Conservation (phyloP, 2,329 filamentous ascomycete genomes). For the Teratosphaeria gauchensis region DNA sequence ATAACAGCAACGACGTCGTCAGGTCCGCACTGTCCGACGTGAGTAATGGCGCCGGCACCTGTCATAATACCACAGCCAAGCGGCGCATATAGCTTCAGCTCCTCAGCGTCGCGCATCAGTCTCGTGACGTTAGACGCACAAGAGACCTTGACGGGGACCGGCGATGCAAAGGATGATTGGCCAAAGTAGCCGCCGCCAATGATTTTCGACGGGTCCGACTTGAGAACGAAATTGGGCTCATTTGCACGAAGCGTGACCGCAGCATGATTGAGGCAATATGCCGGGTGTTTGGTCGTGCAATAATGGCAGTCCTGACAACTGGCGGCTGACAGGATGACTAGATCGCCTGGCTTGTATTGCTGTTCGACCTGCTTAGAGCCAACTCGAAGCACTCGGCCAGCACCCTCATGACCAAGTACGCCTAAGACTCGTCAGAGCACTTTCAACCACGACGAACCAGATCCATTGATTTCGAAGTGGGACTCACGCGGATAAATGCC, state of each 20-base stretch:
- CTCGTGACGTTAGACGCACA: slow-evolving; percentile 2
- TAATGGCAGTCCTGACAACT: slow-evolving; percentile 5
- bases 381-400: slow-evolving; percentile 31
- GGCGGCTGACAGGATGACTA: slow-evolving; percentile 16
- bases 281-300: neutral
- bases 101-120: neutral
- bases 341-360: slow-evolving; percentile 11
- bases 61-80: slow-evolving; percentile 21
- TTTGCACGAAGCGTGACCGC: neutral
- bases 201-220: neutral
- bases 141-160: slow-evolving; percentile 7
- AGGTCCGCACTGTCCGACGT: slow-evolving; percentile 13
- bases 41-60: slow-evolving; percentile 17
- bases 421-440: neutral
- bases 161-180: slow-evolving; percentile 14
- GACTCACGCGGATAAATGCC: neutral
- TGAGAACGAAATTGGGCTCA: neutral
- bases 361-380: slow-evolving; percentile 20
- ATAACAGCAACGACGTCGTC: slow-evolving; percentile 14
- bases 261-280: neutral
- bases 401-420: slow-evolving; percentile 1
- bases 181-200: slow-evolving; percentile 20
- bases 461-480: neutral
- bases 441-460: neutral
- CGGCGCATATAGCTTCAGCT: slow-evolving; percentile 10